Evolutionary conservation across 495 filamentous ascomycete genomes (phyloP).

Genomic region (Aspergillus wentii): DNA sequence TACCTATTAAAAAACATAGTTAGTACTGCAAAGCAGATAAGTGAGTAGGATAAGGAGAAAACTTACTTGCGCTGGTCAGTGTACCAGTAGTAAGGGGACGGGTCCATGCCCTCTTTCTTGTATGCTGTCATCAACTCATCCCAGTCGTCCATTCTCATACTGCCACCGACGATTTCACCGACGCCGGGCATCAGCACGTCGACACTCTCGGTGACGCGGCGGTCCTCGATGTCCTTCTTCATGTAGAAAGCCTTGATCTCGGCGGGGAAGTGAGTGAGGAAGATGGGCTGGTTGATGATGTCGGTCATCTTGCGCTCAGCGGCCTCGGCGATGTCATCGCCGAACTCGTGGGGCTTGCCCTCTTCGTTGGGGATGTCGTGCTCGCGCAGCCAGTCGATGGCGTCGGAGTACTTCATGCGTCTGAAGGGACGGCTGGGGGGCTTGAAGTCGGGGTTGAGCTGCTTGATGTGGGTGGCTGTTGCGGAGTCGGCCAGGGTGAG

Average conservation of each 20-base stretch:
- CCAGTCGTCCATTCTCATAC: slow-evolving; percentile 92
- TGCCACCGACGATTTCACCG: slow-evolving; percentile 94
- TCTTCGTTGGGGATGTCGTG: slow-evolving; percentile 92
- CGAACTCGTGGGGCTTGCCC: slow-evolving; percentile 81
- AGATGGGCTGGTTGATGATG: slow-evolving; percentile 88
- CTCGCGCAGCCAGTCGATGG: slow-evolving; percentile 86
- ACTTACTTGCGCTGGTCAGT: slow-evolving; percentile 96
- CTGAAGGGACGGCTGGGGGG: slow-evolving; percentile 80
- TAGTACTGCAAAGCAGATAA: slow-evolving; percentile 2
- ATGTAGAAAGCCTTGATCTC: slow-evolving; percentile 99
- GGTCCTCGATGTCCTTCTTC: slow-evolving; percentile 81
- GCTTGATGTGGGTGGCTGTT: slow-evolving; percentile 63
- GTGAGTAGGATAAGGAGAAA: slow-evolving; percentile 1
- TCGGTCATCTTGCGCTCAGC: slow-evolving; percentile 97
- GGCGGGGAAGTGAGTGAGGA: slow-evolving; percentile 94
- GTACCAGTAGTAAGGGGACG: slow-evolving; percentile 96
- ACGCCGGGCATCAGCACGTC: slow-evolving; percentile 96
- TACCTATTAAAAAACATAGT: slow-evolving; percentile 53
- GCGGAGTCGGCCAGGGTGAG: slow-evolving; percentile 66
- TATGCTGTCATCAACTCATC: slow-evolving; percentile 91
- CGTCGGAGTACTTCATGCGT: slow-evolving; percentile 92
- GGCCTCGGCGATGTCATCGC: slow-evolving; percentile 97
- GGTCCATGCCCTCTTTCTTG: slow-evolving; percentile 77
- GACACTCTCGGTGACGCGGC: slow-evolving; percentile 90
- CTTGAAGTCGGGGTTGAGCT: slow-evolving; percentile 85